phyloP scores from a whole-genome alignment of 495 filamentous ascomycete genomes.

The Aspergillus baeticus region DNA sequence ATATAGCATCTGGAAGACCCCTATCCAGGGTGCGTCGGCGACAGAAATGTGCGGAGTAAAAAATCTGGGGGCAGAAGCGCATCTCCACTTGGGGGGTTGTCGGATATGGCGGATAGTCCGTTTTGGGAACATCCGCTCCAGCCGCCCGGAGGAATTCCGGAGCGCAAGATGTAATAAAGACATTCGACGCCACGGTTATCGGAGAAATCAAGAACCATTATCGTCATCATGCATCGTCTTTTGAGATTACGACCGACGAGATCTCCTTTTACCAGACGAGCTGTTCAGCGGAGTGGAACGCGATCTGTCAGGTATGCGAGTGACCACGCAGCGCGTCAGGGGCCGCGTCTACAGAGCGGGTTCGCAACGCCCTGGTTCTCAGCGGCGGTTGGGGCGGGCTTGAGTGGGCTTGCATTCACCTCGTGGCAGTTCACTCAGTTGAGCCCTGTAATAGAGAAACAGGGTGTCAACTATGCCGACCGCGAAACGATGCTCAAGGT shows the following conservation, averaged over 20 bases:
- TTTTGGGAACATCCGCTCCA: not conserved
- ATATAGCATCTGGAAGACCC: no score
- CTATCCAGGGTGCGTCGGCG: no score
- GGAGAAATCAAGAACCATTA: not conserved
- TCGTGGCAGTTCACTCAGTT: not conserved
- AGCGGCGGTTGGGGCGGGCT: not conserved
- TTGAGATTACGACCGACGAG: no score
- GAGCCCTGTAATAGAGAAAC: not conserved
- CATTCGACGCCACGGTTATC: not conserved
- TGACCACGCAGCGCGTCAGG: no score
- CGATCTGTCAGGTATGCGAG: no score
- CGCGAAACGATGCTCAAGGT: slow-evolving; percentile 13
- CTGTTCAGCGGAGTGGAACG: no score
- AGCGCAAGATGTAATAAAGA: not conserved
- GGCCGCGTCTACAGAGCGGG: no score
- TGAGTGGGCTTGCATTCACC: not conserved
- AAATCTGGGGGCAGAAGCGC: not conserved
- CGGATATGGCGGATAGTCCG: slow-evolving; percentile 4
- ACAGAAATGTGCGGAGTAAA: not conserved
- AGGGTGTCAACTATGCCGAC: slow-evolving; percentile 8
- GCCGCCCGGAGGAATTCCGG: not conserved
- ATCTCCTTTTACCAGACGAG: no score
- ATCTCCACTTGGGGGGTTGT: not conserved
- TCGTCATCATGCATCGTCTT: no score
- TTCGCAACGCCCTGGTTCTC: not conserved